Conservation (phyloP, 495 filamentous ascomycete genomes). For the Neurospora intermedia region DNA sequence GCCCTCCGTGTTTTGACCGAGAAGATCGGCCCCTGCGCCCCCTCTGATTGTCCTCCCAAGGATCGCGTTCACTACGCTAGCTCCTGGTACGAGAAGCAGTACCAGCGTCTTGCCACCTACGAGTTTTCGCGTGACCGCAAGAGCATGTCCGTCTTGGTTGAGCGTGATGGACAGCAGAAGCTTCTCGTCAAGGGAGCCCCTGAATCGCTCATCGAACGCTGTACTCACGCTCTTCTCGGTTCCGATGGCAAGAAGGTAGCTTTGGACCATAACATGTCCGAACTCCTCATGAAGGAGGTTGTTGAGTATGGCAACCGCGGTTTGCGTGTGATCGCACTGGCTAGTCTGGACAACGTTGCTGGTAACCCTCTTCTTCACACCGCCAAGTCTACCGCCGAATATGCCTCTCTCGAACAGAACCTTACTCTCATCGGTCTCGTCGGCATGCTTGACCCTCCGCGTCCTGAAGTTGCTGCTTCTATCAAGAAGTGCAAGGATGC, state of each 20-base stretch:
- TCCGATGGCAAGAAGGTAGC: constrained; percentile 61
- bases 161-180: constrained; percentile 53
- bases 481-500: constrained; percentile 84
- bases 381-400: constrained; percentile 75
- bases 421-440: constrained; percentile 91
- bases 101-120: constrained; percentile 71
- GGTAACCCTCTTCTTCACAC: constrained; percentile 57
- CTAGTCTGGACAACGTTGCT: constrained; percentile 61
- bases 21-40: constrained; percentile 66
- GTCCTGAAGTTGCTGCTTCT: constrained; percentile 79
- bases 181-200: constrained; percentile 96
- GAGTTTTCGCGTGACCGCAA: constrained; percentile 98
- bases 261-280: constrained; percentile 52
- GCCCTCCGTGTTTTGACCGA: constrained; percentile 85
- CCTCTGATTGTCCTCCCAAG: constrained; percentile 26
- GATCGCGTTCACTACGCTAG: constrained; percentile 68
- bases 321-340: constrained; percentile 90
- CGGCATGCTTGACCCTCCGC: constrained; percentile 95
- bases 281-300: constrained; percentile 64
- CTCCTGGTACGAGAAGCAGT: constrained; percentile 69
- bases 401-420: constrained; percentile 76
- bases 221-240: constrained; percentile 68
- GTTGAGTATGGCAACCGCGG: constrained; percentile 85
- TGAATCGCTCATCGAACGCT: constrained; percentile 86
- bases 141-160: constrained; percentile 96